These are phyloP conservation scores for Blastobotrys persicus DNA, from an alignment of 1,139 yeast genomes.

Conservation along the genomic window DNA sequence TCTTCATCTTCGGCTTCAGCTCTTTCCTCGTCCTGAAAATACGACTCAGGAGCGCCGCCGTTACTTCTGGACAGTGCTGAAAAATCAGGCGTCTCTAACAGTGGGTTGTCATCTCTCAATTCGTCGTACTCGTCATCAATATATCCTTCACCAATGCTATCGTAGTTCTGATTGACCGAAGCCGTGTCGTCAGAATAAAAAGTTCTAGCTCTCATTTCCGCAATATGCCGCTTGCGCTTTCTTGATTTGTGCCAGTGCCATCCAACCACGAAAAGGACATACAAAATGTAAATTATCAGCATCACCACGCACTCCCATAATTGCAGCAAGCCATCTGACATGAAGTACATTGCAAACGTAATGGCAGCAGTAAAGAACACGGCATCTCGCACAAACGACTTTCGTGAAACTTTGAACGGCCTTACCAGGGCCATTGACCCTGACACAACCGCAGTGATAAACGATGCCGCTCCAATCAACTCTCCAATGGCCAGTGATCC, in stretches of 20 bases:
- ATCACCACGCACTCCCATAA: conserved; percentile 48
- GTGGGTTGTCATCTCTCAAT: conserved; percentile 11
- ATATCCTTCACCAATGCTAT: neutral
- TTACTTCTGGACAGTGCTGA: conserved; percentile 9
- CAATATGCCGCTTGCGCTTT: conserved; percentile 24
- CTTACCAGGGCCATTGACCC: conserved; percentile 69
- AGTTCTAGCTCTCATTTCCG: conserved; percentile 30
- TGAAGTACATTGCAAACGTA: conserved; percentile 42
- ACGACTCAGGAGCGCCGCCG: neutral
- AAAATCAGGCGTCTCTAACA: conserved; percentile 11
- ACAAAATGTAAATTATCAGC: conserved; percentile 50
- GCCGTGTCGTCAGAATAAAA: conserved; percentile 21
- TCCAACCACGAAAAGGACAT: conserved; percentile 50
- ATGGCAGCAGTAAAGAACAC: conserved; percentile 51
- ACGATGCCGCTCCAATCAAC: conserved; percentile 78
- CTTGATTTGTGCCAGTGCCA: conserved; percentile 42
- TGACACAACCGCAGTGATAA: conserved; percentile 70
- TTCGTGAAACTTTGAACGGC: conserved; percentile 59
- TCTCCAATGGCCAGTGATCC: conserved; percentile 85
- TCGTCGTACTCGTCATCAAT: conserved; percentile 24
- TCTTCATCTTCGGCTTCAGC: conserved; percentile 13
- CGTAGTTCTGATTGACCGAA: conserved; percentile 4
- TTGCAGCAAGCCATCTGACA: conserved; percentile 48
- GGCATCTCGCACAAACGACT: conserved; percentile 55
- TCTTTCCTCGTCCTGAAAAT: conserved; percentile 1